Percentiles rank a stretch among this genome's conserved stretches.
These are phyloP conservation scores for Aphanomyces euteiches DNA, from an alignment of 352 stramenopile species.

Conservation along the genomic window DNA sequence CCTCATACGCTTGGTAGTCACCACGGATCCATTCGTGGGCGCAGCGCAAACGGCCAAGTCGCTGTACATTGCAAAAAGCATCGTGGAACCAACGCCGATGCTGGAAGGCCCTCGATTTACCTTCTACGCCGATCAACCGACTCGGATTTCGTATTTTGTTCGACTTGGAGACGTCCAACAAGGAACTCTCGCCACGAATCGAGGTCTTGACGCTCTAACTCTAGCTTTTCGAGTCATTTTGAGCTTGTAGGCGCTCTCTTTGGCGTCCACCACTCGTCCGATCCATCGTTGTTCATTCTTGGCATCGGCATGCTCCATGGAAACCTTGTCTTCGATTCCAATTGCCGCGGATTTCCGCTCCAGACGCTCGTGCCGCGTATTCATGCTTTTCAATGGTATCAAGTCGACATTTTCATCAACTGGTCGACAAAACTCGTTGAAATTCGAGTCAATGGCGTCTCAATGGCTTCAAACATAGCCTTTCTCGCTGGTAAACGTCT, in stretches of 20 bases:
- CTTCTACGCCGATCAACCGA: constrained; percentile 34
- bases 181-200: constrained; percentile 46
- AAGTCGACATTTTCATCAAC: constrained; percentile 90
- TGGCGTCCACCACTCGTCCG: constrained; percentile 37
- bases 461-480: constrained; percentile 49
- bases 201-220: constrained; percentile 27
- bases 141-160: constrained; percentile 77
- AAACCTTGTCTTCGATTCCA: constrained; percentile 65
- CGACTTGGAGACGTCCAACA: constrained; percentile 47
- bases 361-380: constrained; percentile 37
- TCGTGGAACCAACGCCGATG: constrained; percentile 46
- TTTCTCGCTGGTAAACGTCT: constrained; percentile 44
- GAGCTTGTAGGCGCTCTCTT: constrained; percentile 46
- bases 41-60: constrained; percentile 68
- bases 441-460: constrained; percentile 89
- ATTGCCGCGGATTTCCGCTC: constrained; percentile 56
- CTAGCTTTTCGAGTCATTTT: too few relatives aligned
- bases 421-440: constrained; percentile 79
- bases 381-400: constrained; percentile 87
- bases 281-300: constrained; percentile 47
- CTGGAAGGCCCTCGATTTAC: constrained; percentile 29
- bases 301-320: constrained; percentile 61
- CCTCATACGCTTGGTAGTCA: constrained; percentile 3
- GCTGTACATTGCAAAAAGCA: constrained; percentile 33
- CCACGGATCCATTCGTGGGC: constrained; percentile 51